Base-by-base conservation (phyloP, 1,284 basidiomycete genomes). In the Ganoderma meredithae region DNA sequence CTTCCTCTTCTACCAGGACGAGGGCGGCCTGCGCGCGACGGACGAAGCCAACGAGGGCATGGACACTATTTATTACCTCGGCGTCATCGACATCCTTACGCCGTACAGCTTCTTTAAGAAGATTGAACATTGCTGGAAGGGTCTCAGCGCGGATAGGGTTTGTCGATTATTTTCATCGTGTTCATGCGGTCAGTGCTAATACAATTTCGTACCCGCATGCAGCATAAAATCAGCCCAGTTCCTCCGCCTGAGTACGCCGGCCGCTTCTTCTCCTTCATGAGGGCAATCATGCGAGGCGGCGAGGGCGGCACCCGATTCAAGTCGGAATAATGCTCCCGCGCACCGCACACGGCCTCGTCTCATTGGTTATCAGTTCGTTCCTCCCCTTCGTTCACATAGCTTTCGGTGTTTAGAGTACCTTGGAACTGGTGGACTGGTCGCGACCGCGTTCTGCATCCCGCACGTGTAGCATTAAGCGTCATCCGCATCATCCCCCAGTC, bases 1-100 rank as follows among this genome's bases (percentile, higher is more conserved):
- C 71, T 96, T 97, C 79, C 80, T 98, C 44, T 99, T 99, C 81
- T 99, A 98, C 78, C 95, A 97, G 77, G 96, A 99, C 77, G 98
- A 99, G 76, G 97, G 97, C 31, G 97, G 98, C 0, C 80, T 98
- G 68, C 88, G 92, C 36, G 95, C 96, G 33, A 98, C 97, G 17
- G 91, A 97, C 79, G 95, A 97, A 74, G 80, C 79, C 27, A 97
- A 99, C 78, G 83, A 87, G 40, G 81, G 86, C 3, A 81, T 93
- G 79, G 90, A 93, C 73, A 89, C 88, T 62, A 94, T 99, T 69
- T 99, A 99, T 81, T 99, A 99, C 80, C 83, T 97, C 22, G 96
- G 96, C 33, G 88, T 98, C 60, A 98, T 98, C 76, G 96, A 98
- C 80, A 97, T 97, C 74, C 83, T 96, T 71, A 99, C 97, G 39